Base-by-base conservation (phyloP, 768 basidiomycete species). In the Trametes cinnabarina region DNA sequence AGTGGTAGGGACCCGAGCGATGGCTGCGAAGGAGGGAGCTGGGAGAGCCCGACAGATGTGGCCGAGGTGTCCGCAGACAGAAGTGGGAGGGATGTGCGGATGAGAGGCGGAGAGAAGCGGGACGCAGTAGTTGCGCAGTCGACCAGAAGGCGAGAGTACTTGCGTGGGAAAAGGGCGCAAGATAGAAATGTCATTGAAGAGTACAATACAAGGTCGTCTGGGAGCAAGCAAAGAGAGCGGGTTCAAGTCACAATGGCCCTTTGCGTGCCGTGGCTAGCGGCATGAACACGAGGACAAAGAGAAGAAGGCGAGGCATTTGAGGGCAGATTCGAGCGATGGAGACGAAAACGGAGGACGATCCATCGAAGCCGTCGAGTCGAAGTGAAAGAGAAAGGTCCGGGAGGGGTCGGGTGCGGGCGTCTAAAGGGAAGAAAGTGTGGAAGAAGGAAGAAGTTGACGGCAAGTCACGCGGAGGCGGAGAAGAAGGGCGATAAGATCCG, bases 401-500 rank as follows among this genome's bases (percentile, higher is more conserved):
- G 40, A 37, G 20, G 54, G 40, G 46, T 40, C 54, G 54, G 54
- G 14, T 4, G 20, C 44, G 53, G 53, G 53, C 53, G 53, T 39
- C 17, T 44, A 47, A 28, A 44, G 35, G 34, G 22, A 37, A 46
- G 44, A 39, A 46, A 25, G 37, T 42, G 42, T 41, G 23, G 34
- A 34, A 43, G 25, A 40, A 23, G 23, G 34, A 34, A 43, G 25
- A 40, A 23, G 15, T 15, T 14, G 25, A 55, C n/a, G n/a, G n/a
- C n/a, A n/a, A 34, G 57, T 44, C 43, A 54, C 37, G 37, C 40
- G 51, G 39, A 30, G 3, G 46, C n/a, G 30, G 12, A 32, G 30
- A 7, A 32, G 30, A 32, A 41, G 7, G 44, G 51, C 28, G 59
- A 53, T 56, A 61, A 52, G 60, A 61, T 61, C 55, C 22, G 50